These are phyloP conservation scores for Bipolaris sorokiniana DNA, from an alignment of 2,329 filamentous ascomycete species.

Conservation along the genomic window DNA sequence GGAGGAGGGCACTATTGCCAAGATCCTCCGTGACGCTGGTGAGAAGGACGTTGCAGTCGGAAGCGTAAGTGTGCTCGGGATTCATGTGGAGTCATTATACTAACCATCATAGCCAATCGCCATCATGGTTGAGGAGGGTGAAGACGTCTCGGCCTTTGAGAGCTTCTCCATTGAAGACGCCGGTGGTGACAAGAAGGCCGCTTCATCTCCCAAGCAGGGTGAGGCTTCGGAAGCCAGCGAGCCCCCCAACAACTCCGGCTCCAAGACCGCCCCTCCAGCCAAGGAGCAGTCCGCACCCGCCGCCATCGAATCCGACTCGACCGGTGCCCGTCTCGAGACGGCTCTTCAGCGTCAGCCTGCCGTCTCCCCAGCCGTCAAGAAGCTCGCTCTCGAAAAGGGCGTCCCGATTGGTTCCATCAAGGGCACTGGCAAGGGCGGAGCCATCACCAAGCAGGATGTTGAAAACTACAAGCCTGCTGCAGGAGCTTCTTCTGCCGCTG, in stretches of 20 bases:
- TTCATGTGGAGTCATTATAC: slow-evolving; percentile 12
- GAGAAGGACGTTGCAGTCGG: slow-evolving; percentile 94
- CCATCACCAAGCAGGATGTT: slow-evolving; percentile 90
- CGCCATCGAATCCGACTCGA: slow-evolving; percentile 73
- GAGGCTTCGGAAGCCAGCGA: slow-evolving; percentile 67
- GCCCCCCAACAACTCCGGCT: slow-evolving; percentile 59
- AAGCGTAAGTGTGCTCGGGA: slow-evolving; percentile 67
- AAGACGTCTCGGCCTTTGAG: slow-evolving; percentile 86
- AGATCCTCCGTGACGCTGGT: slow-evolving; percentile 89
- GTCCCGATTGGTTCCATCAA: slow-evolving; percentile 79
- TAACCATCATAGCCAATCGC: slow-evolving; percentile 79
- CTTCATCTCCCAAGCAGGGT: slow-evolving; percentile 67
- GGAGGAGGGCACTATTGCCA: slow-evolving; percentile 94
- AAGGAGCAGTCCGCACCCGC: slow-evolving; percentile 56
- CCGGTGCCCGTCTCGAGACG: slow-evolving; percentile 79
- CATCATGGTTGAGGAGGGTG: slow-evolving; percentile 88
- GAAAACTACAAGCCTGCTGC: slow-evolving; percentile 76
- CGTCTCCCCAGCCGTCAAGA: slow-evolving; percentile 75
- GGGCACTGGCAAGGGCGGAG: slow-evolving; percentile 83
- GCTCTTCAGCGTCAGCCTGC: slow-evolving; percentile 82
- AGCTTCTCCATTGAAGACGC: slow-evolving; percentile 88
- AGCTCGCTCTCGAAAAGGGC: slow-evolving; percentile 83
- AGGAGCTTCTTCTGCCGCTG: slow-evolving; percentile 54
- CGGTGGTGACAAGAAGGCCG: slow-evolving; percentile 76
- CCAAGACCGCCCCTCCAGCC: slow-evolving; percentile 63